phyloP scores from a whole-genome alignment of 192 early-diverging fungal species.

The Coemansia umbellata region DNA sequence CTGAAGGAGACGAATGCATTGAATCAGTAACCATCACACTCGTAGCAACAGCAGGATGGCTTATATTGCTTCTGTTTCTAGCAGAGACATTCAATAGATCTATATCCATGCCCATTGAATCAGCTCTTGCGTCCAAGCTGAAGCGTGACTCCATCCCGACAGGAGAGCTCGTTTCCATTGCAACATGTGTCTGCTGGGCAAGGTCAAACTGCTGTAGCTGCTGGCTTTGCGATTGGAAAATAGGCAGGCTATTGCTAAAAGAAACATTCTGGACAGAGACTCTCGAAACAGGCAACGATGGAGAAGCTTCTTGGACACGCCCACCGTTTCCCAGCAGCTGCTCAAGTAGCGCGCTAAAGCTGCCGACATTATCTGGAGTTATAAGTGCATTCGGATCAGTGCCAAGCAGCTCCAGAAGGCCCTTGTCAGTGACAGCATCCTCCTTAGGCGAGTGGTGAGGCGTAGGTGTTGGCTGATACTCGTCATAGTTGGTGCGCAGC shows the following conservation, averaged over 20 bases:
- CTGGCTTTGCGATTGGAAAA: neutral
- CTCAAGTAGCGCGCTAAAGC: conserved; percentile 34
- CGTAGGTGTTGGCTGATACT: conserved; percentile 48
- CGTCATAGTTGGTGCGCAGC: conserved; percentile 27
- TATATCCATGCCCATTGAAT: neutral
- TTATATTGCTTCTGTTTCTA: no score
- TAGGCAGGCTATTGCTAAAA: conserved; percentile 1
- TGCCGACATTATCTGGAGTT: conserved; percentile 30
- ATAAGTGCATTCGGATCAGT: conserved; percentile 37
- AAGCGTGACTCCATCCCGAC: neutral
- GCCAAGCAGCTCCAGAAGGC: conserved; percentile 26
- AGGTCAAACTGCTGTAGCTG: conserved; percentile 9
- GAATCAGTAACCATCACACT: conserved; percentile 20
- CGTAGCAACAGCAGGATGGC: no score
- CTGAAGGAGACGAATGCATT: conserved; percentile 29
- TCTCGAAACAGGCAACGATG: neutral
- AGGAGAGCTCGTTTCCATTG: neutral
- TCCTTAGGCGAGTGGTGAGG: conserved; percentile 47
- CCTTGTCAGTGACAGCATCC: conserved; percentile 20
- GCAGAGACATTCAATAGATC: no score
- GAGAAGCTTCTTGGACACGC: conserved; percentile 9
- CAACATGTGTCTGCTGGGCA: neutral
- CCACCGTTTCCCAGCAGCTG: conserved; percentile 21
- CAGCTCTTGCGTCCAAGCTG: neutral
- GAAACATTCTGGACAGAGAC: neutral